Percentiles rank a stretch among this genome's conserved stretches.
phyloP scores from a whole-genome alignment of 2,329 filamentous ascomycete species.

The Nigrospora oryzae region DNA sequence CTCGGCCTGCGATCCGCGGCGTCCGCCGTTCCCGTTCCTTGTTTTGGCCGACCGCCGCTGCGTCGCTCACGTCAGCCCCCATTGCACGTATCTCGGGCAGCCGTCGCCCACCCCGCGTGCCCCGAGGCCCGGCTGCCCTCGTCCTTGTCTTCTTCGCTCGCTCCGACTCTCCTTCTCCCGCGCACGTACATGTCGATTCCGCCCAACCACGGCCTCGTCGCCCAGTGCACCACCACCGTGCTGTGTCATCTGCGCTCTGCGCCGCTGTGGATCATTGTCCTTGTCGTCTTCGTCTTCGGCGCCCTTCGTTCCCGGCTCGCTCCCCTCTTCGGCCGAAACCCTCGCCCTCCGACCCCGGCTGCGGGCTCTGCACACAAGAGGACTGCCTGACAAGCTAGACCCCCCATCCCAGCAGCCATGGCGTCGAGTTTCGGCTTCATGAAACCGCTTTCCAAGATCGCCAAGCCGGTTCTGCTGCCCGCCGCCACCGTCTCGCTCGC shows the following conservation, averaged over 20 bases:
- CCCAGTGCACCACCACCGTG: slow-evolving; percentile 33
- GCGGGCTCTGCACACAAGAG: background rate
- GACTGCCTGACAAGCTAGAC: slow-evolving; percentile 1
- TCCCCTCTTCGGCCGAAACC: background rate
- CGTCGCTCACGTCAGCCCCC: too few relatives aligned
- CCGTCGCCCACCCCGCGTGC: too few relatives aligned
- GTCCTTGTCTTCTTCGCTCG: too few relatives aligned
- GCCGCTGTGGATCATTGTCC: slow-evolving; percentile 32
- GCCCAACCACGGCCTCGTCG: slow-evolving; percentile 13
- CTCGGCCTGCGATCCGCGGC: too few relatives aligned
- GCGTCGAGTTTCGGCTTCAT: slow-evolving; percentile 15
- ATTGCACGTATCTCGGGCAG: too few relatives aligned
- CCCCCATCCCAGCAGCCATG: slow-evolving; percentile 6
- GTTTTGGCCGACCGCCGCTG: too few relatives aligned
- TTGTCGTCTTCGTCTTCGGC: slow-evolving; percentile 25
- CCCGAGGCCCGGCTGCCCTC: too few relatives aligned
- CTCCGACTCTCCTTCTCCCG: too few relatives aligned
- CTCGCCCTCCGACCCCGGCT: background rate
- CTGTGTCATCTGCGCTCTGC: slow-evolving; percentile 29
- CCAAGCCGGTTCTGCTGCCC: slow-evolving; percentile 32
- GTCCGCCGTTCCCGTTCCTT: too few relatives aligned
- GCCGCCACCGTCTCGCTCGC: slow-evolving; percentile 31
- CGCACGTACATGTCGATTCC: background rate
- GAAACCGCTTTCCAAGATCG: slow-evolving; percentile 9
- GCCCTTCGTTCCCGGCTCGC: slow-evolving; percentile 21